Evolutionary conservation across 148 eudicot species (phyloP).

Genomic region (Rhododendron kiyosumense): DNA sequence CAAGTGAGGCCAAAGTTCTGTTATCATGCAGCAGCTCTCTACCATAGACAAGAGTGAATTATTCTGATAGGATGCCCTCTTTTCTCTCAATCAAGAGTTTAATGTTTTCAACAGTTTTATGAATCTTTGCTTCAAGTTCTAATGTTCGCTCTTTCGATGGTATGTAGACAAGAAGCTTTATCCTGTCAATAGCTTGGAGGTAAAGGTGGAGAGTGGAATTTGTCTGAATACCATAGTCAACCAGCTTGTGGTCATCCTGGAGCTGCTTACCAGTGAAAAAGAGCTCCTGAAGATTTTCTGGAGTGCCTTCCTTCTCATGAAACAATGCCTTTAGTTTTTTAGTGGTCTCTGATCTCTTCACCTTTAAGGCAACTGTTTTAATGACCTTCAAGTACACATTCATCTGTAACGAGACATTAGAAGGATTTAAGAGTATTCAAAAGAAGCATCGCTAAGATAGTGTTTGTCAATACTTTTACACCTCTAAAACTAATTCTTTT

Average conservation of each 20-base stretch:
- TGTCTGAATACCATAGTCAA: slow-evolving; percentile 13
- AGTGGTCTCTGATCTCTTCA: slow-evolving; percentile 4
- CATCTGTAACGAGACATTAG: background rate
- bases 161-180: background rate
- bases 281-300: slow-evolving; percentile 23
- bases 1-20: slow-evolving; percentile 13
- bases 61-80: background rate
- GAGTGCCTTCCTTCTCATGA: slow-evolving; percentile 13
- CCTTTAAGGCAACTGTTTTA: background rate
- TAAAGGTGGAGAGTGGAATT: slow-evolving; percentile 21
- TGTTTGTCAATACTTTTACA: too few species aligned
- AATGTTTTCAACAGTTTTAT: slow-evolving; percentile 17
- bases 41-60: slow-evolving; percentile 13
- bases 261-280: slow-evolving; percentile 6
- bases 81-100: background rate
- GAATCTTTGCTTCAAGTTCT: background rate
- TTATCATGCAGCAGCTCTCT: slow-evolving; percentile 20
- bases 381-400: too few species aligned
- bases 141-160: slow-evolving; percentile 6
- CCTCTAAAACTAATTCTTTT: too few species aligned
- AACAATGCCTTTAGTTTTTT: slow-evolving; percentile 14
- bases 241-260: slow-evolving; percentile 17
- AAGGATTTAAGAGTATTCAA: background rate
- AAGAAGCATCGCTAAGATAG: background rate
- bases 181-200: background rate